These are phyloP conservation scores for Stemphylium beticola DNA, from an alignment of 2,329 filamentous ascomycete species.

Conservation along the genomic window DNA sequence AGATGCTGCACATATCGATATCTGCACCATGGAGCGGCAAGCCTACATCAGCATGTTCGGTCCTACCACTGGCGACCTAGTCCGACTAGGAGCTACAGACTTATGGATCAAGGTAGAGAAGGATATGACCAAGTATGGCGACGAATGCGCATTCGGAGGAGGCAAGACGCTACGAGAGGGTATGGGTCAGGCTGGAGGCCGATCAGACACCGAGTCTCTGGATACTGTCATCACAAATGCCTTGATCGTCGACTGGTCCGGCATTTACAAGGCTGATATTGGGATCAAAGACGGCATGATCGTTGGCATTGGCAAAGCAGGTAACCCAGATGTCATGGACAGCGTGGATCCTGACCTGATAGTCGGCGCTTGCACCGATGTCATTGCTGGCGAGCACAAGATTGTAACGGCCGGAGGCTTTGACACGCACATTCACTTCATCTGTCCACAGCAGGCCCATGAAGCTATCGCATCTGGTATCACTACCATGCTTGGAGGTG, in stretches of 20 bases:
- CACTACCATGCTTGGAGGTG: constrained; percentile 89
- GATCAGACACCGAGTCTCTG: constrained; percentile 72
- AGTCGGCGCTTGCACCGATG: constrained; percentile 87
- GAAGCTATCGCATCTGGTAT: constrained; percentile 86
- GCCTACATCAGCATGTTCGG: constrained; percentile 91
- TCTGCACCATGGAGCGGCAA: constrained; percentile 74
- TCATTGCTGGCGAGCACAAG: constrained; percentile 86
- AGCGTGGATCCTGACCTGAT: constrained; percentile 80
- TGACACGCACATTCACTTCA: constrained; percentile 91
- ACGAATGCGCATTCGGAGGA: constrained; percentile 94
- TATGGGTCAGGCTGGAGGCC: constrained; percentile 89
- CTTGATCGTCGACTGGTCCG: constrained; percentile 85
- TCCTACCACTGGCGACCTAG: constrained; percentile 85
- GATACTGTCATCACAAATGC: constrained; percentile 91
- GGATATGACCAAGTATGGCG: constrained; percentile 83
- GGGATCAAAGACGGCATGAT: constrained; percentile 89
- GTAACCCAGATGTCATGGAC: constrained; percentile 97
- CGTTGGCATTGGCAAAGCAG: constrained; percentile 88
- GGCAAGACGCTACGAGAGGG: constrained; percentile 93
- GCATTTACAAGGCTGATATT: constrained; percentile 96
- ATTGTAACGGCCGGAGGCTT: constrained; percentile 91
- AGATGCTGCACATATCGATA: constrained; percentile 63
- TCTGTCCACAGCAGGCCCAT: constrained; percentile 88
- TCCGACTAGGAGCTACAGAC: constrained; percentile 81
- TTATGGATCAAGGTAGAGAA: constrained; percentile 90